Percentiles rank a stretch among this genome's conserved stretches.
phyloP scores from a whole-genome alignment of 352 stramenopile genomes.

The Phytopythium oedochilum region DNA sequence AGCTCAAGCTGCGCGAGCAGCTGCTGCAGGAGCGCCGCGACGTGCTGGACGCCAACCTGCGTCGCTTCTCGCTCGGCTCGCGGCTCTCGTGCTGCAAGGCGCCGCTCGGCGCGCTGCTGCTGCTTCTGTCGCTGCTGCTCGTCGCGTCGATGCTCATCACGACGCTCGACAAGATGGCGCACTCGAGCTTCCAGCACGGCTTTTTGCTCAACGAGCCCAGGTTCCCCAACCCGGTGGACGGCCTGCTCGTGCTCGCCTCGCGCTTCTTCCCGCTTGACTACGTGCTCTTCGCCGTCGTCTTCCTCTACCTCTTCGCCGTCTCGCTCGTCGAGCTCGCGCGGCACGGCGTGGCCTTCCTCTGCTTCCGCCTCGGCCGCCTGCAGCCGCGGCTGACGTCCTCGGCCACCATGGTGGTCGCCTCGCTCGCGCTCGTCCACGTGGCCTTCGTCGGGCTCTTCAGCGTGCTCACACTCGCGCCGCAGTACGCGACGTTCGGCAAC shows the following conservation, averaged over 20 bases:
- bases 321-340: conserved; percentile 71
- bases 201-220: conserved; percentile 61
- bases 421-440: conserved; percentile 79
- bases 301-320: conserved; percentile 75
- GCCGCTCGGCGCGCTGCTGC: conserved; percentile 51
- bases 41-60: conserved; percentile 63
- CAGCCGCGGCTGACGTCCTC: conserved; percentile 67
- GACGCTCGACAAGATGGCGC: conserved; percentile 70
- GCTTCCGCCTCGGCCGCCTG: conserved; percentile 67
- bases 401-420: conserved; percentile 73
- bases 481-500: conserved; percentile 84
- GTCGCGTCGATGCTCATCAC: conserved; percentile 74
- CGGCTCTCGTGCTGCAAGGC: conserved; percentile 63
- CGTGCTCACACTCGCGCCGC: conserved; percentile 71
- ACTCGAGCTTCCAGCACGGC: conserved; percentile 64
- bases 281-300: conserved; percentile 70
- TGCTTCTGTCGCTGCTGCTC: conserved; percentile 65
- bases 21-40: conserved; percentile 59
- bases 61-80: conserved; percentile 37
- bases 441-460: conserved; percentile 79
- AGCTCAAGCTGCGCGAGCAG: conserved; percentile 66
- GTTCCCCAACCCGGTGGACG: conserved; percentile 76
- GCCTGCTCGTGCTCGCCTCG: conserved; percentile 67
- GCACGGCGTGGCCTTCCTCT: conserved; percentile 75
- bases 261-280: conserved; percentile 81